phyloP scores from a whole-genome alignment of 2,329 filamentous ascomycete genomes.

The Verticillium nubilum region DNA sequence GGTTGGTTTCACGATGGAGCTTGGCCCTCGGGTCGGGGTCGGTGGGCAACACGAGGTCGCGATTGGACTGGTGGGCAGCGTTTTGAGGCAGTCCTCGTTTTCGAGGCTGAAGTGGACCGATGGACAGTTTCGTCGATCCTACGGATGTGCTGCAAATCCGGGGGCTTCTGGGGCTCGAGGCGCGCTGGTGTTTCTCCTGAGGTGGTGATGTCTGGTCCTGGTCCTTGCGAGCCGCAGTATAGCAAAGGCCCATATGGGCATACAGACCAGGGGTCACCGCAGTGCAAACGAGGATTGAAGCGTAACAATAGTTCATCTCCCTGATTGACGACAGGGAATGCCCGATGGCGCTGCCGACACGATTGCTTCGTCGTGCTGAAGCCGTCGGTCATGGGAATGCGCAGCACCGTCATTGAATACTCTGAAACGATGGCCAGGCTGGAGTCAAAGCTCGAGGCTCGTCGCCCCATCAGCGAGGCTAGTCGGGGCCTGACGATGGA shows the following conservation, averaged over 20 bases:
- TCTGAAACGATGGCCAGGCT: background rate
- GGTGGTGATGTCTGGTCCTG: background rate
- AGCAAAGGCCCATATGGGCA: background rate
- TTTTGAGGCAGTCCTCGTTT: background rate
- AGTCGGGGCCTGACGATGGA: background rate
- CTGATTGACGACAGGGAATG: background rate
- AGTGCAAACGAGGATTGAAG: background rate
- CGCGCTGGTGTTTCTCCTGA: background rate
- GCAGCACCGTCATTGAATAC: background rate
- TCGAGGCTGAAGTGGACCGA: background rate
- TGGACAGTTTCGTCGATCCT: background rate
- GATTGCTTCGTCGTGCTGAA: background rate
- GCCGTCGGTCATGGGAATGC: background rate
- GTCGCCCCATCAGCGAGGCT: background rate
- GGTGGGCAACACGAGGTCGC: background rate
- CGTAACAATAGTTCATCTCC: background rate
- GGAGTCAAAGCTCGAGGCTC: background rate
- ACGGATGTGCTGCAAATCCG: background rate
- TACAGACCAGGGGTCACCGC: background rate
- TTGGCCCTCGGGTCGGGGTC: background rate
- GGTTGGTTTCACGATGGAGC: background rate
- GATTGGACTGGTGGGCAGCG: background rate
- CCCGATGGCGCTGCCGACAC: background rate
- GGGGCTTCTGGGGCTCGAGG: background rate
- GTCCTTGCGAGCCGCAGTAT: background rate